Evolutionary conservation across 805 yeast species (phyloP), one percentile per base, ranked within the genome.

Genomic region (Zygoascus bituminiphila): DNA sequence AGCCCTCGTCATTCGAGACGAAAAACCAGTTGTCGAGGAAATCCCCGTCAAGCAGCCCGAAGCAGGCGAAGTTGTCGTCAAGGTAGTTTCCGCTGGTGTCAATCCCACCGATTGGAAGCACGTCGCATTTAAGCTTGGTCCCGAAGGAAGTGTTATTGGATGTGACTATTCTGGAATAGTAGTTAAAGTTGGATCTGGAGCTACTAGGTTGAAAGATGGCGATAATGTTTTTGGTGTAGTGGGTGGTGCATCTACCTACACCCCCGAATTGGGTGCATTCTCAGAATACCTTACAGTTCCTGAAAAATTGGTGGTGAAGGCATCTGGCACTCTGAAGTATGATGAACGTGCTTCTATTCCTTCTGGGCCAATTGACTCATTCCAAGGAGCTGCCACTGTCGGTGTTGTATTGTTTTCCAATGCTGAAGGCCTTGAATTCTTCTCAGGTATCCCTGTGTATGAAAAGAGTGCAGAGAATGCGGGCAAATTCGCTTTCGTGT

Each of bases 131-230:
- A 23, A 23, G 4, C 36, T 25, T 4, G 31, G 23, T 8, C 21
- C 21, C 5, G 44, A 12, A 15, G 39, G 46, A 3, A 2, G 8
- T 44, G 68, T 71, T n/a, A 70, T 76, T 64, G 84, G 82, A 41
- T 82, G 77, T 55, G 87, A 81, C 57, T 91, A 87, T 2, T 65
- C 79, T 20, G 96, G 96, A 38, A 73, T 62, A 10, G 77, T 88
- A 42, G 89, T 74, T 31, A 76, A 81, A 7, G 75, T 76, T 24
- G 96, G 96, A 31, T 54, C 65, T 1, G 63, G 72, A 1, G 91
- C 84, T 33, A 66, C 66, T 4, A 63, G 72, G 41, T 80, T 66
- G 61, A 62, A 72, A 43, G 77, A 80, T 37, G 95, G 95, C 36
- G 95, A 88, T 57, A 72, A 75, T 46, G 82, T 88, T 4, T 24